Percentiles rank a stretch among this genome's conserved stretches.
Conservation (phyloP, 148 eudicot species). For the Arbutus unedo region DNA sequence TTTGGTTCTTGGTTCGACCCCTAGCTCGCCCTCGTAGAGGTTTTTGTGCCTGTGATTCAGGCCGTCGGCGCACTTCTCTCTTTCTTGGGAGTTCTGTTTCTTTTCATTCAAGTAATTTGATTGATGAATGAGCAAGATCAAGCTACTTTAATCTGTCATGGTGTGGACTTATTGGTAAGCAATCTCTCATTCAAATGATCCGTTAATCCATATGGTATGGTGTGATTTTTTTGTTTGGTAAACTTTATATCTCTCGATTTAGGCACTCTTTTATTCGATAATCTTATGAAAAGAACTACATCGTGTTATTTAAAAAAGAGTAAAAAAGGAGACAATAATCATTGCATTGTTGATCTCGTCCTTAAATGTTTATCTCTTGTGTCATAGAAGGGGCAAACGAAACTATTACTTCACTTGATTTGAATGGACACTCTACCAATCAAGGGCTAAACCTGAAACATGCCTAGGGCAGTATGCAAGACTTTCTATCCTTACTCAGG, state of each 20-base stretch:
- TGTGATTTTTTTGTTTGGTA: background rate
- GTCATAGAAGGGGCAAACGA: too few species aligned
- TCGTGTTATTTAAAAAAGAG: too few species aligned
- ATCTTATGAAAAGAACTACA: too few species aligned
- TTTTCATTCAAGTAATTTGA: constrained; percentile 33
- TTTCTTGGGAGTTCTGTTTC: constrained; percentile 36
- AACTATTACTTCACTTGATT: too few species aligned
- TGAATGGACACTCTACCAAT: too few species aligned
- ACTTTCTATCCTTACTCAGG: too few species aligned
- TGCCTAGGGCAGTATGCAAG: too few species aligned
- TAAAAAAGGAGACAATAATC: too few species aligned
- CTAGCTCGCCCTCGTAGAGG: constrained; percentile 76
- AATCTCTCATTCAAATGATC: background rate
- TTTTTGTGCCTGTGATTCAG: constrained; percentile 59
- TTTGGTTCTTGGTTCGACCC: constrained; percentile 46
- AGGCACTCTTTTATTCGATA: background rate
- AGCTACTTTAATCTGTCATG: constrained; percentile 34
- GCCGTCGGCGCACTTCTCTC: constrained; percentile 35
- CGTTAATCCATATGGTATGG: background rate
- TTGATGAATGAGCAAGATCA: constrained; percentile 19
- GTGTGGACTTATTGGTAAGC: constrained; percentile 53
- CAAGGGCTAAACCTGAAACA: too few species aligned
- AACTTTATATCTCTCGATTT: background rate
- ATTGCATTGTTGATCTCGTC: too few species aligned
- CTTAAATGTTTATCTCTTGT: too few species aligned